These are phyloP conservation scores for Penicillium egyptiacum DNA, from an alignment of 495 filamentous ascomycete genomes.

Conservation along the genomic window DNA sequence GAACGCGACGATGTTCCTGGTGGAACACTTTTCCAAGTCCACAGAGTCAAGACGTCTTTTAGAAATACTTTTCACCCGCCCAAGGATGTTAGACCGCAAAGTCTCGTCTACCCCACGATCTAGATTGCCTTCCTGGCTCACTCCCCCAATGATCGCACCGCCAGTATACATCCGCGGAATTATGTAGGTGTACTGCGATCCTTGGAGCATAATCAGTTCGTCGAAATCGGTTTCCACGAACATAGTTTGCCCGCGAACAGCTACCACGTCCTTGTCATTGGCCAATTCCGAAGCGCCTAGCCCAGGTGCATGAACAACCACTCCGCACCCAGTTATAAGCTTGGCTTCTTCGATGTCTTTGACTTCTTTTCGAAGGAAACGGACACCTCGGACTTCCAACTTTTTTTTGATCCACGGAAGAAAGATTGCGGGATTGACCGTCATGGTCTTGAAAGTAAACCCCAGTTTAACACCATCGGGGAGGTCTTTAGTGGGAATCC, in stretches of 20 bases:
- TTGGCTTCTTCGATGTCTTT: conserved; percentile 13
- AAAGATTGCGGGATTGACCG: conserved; percentile 15
- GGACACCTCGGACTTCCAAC: conserved; percentile 12
- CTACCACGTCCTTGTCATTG: conserved; percentile 14
- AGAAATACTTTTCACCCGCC: conserved; percentile 8
- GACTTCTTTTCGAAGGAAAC: conserved; percentile 13
- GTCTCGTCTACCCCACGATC: conserved; percentile 13
- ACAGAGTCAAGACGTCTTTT: neutral
- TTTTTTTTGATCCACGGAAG: conserved; percentile 21
- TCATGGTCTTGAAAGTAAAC: conserved; percentile 18
- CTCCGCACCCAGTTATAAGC: conserved; percentile 3
- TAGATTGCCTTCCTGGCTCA: conserved; percentile 16
- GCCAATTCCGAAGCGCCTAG: conserved; percentile 16
- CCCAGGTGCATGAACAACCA: conserved; percentile 20
- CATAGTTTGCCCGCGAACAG: conserved; percentile 24
- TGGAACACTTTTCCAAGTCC: neutral
- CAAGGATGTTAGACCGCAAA: conserved; percentile 18
- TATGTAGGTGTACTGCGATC: conserved; percentile 22
- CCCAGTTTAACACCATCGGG: conserved; percentile 13
- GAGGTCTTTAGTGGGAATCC: conserved; percentile 5
- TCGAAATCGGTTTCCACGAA: conserved; percentile 18
- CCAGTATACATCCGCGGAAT: conserved; percentile 21
- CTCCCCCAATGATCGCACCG: conserved; percentile 20
- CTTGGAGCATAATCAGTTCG: conserved; percentile 17
- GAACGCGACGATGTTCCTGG: conserved; percentile 21